Evolutionary conservation across 768 basidiomycete species (phyloP).

Genomic region (Russula lepida): DNA sequence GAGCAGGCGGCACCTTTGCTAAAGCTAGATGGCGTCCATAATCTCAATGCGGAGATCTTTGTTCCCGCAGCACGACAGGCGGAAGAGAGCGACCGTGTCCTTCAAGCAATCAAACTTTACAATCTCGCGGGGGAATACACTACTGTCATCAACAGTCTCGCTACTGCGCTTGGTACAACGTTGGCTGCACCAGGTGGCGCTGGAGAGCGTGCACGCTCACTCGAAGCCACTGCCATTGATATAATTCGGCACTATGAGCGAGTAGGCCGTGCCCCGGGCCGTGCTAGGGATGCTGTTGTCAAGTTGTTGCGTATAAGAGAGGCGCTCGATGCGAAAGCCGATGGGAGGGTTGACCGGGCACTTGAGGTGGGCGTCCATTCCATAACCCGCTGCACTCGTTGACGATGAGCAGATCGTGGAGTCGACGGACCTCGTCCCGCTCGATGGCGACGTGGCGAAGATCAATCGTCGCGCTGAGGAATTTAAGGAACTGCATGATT

Average conservation of each 20-base stretch:
- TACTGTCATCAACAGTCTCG: constrained; percentile 82
- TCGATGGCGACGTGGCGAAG: constrained; percentile 76
- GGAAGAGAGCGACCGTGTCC: constrained; percentile 73
- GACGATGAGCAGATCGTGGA: constrained; percentile 63
- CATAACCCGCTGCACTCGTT: neutral
- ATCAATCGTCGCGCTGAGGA: constrained; percentile 84
- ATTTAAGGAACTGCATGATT: constrained; percentile 80
- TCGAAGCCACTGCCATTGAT: constrained; percentile 69
- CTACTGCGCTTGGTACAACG: constrained; percentile 78
- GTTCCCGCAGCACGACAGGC: constrained; percentile 74
- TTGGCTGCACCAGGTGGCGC: constrained; percentile 51
- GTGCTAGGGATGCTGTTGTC: constrained; percentile 65
- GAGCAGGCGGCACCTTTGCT: constrained; percentile 76
- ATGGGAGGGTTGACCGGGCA: constrained; percentile 64
- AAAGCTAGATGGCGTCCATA: constrained; percentile 51
- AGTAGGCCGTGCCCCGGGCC: constrained; percentile 63
- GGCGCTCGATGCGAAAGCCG: constrained; percentile 67
- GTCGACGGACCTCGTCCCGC: constrained; percentile 76
- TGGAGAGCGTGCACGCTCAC: constrained; percentile 53
- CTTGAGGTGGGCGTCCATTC: constrained; percentile 55
- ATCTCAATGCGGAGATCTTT: constrained; percentile 79
- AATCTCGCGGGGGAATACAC: constrained; percentile 88
- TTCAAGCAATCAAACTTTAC: constrained; percentile 91
- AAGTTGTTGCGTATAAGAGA: constrained; percentile 73
- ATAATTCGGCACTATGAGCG: constrained; percentile 76